Base-by-base conservation (phyloP, 2,329 filamentous ascomycete species). In the Pseudovirgaria hyperparasitica region DNA sequence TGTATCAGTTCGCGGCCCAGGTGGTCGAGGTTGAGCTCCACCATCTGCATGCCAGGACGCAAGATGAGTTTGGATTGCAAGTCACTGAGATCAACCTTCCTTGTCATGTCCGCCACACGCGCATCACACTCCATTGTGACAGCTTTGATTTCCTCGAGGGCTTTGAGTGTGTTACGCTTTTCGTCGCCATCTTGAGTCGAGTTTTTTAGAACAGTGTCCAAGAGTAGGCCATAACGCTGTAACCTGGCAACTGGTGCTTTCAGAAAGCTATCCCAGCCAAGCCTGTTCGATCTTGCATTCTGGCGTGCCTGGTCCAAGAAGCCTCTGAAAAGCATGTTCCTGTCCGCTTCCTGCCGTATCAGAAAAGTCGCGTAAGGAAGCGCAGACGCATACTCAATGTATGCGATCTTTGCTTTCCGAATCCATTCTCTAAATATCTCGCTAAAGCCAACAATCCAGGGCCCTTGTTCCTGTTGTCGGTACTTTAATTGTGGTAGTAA, bases 341-440 rank as follows among this genome's bases (percentile, higher is more conserved):
- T 72, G 24, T 86, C 76, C 1, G 77, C 67, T 55, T 98, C 90
- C 46, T 79, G 80, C 28, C 85, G 77, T 11, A 98, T 73, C 28
- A 86, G 63, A 47, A 82, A 86, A 19, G 75, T 76, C 1, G 90
- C 87, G 32, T 77, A 74, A 1, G 87, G 87, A 41, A 90, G 96
- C 1, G 76, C 76, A 1, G 79, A 76, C 20, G 87, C 87, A 52
- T 96, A 98, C 32, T 92, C 85, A 34, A 94, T 75, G 49, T 96
- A 98, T 8, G 82, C 78, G 3, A 69, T 63, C 52, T 78, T 84
- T 17, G 90, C 90, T 54, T 94, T 96, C 36, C 90, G 73, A 35
- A 96, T 93, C 90, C 90, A 98, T 57, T 98, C 90, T 32, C 90
- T 69, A 63, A 98, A 96, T 26, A 98, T 82, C 46, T 96, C 90